Conservation (phyloP, 129 eudicot genomes). For the Helianthus annuus region HanXRQr2.0-SUNRISE NC_035445.2:165838325-165838824, state of each 20-base stretch:
- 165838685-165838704: neutral
- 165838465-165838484: conserved; percentile 47
- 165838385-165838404: neutral
- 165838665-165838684: conserved; percentile 12
- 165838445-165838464: conserved; percentile 49
- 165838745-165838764: conserved; percentile 18
- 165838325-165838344: conserved; percentile 33
- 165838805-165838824: no score
- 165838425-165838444: conserved; percentile 43
- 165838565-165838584: no score
- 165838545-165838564: conserved; percentile 26
- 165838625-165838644: conserved; percentile 37
- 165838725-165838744: neutral
- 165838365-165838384: neutral
- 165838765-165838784: no score
- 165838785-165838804: no score
- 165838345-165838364: conserved; percentile 33
- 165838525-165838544: conserved; percentile 58
- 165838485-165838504: conserved; percentile 24
- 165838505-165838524: conserved; percentile 44
- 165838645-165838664: conserved; percentile 34
- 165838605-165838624: conserved; percentile 30
- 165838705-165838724: neutral
- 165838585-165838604: conserved; percentile 28
- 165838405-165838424: conserved; percentile 38